Evolutionary conservation across 148 eudicot species (phyloP).

Genomic region (Rhododendron mucronatum): DNA sequence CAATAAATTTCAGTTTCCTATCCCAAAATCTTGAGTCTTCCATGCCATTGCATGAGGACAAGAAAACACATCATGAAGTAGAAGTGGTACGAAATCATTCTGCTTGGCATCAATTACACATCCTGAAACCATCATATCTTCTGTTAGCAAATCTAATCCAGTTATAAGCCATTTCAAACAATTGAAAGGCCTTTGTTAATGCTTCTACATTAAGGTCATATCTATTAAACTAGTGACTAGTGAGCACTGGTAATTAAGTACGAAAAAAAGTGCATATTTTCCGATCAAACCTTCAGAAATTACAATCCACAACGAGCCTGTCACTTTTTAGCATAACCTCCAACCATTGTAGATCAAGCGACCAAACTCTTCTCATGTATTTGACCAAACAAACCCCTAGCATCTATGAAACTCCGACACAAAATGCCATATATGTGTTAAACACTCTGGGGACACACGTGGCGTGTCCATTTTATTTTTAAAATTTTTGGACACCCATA

Average conservation of each 20-base stretch:
- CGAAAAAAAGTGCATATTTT: constrained; percentile 15
- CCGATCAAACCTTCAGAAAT: constrained; percentile 17
- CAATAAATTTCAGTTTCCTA: background rate
- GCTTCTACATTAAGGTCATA: constrained; percentile 33
- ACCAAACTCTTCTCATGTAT: constrained; percentile 21
- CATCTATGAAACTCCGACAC: background rate
- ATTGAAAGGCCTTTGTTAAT: constrained; percentile 22
- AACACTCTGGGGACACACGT: too few species aligned
- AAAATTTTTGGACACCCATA: background rate
- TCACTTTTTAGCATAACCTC: constrained; percentile 19
- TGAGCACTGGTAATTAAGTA: background rate
- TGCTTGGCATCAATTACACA: constrained; percentile 3
- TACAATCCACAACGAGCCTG: constrained; percentile 13
- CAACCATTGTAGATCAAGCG: constrained; percentile 21
- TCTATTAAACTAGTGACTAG: constrained; percentile 26
- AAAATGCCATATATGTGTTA: too few species aligned
- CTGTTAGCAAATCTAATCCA: constrained; percentile 15
- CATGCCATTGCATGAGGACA: background rate
- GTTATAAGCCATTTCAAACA: constrained; percentile 18
- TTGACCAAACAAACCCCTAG: constrained; percentile 22
- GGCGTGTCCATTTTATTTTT: background rate
- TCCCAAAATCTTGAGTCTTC: background rate
- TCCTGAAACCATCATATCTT: constrained; percentile 25
- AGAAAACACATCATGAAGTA: background rate
- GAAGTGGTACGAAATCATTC: background rate